Evolutionary conservation across 768 basidiomycete genomes (phyloP).

Genomic region (Psilocybe azurescens): DNA sequence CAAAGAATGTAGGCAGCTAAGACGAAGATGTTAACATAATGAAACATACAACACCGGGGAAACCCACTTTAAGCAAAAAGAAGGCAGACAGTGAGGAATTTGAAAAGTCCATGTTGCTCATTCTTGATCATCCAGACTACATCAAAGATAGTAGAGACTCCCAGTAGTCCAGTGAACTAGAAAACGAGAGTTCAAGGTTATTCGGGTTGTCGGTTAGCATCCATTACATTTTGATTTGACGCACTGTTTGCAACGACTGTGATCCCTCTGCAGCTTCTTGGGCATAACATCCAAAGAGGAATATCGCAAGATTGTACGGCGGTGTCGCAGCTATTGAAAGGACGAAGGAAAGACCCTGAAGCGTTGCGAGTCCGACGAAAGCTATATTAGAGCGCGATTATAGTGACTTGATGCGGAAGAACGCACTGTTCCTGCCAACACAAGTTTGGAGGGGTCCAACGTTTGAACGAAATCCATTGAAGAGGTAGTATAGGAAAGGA

Average conservation of each 20-base stretch:
- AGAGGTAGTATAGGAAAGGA: conserved; percentile 14
- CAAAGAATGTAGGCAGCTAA: conserved; percentile 65
- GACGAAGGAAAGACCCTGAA: conserved; percentile 65
- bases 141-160: conserved; percentile 68
- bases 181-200: neutral
- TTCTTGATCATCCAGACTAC: conserved; percentile 70
- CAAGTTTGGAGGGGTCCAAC: conserved; percentile 75
- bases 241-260: conserved; percentile 69
- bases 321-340: conserved; percentile 62
- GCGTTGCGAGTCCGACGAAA: neutral
- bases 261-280: conserved; percentile 71
- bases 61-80: conserved; percentile 60
- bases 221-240: conserved; percentile 18
- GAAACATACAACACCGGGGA: neutral
- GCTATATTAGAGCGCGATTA: neutral
- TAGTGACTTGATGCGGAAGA: neutral
- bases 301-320: conserved; percentile 81
- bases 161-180: conserved; percentile 71
- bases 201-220: neutral
- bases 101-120: conserved; percentile 59
- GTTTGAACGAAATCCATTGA: conserved; percentile 70
- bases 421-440: conserved; percentile 66
- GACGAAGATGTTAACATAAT: neutral
- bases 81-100: conserved; percentile 57
- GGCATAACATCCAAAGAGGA: conserved; percentile 77